These are phyloP conservation scores for Aspergillus eucalypticola DNA, from an alignment of 2,329 filamentous ascomycete genomes.

Conservation along the genomic window DNA sequence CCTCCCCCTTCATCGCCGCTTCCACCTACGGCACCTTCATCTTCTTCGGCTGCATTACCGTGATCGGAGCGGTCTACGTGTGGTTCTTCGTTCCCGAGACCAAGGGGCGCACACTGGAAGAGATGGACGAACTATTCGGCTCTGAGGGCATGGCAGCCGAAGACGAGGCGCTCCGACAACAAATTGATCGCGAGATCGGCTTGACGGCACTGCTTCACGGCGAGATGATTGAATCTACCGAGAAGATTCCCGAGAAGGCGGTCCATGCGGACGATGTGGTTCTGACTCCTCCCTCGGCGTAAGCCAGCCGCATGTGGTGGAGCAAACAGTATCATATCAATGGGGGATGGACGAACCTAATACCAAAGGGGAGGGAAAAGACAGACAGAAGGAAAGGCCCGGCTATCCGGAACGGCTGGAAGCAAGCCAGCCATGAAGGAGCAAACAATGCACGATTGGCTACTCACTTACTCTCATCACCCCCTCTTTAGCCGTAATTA, in stretches of 20 bases:
- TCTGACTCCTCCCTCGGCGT: background rate
- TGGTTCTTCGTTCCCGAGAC: conserved; percentile 38
- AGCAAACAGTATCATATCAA: background rate
- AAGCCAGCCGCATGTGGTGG: background rate
- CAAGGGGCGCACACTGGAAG: conserved; percentile 39
- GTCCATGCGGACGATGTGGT: conserved; percentile 2
- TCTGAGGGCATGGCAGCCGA: conserved; percentile 33
- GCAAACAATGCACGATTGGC: too few species aligned
- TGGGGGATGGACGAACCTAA: too few species aligned
- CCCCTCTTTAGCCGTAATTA: too few species aligned
- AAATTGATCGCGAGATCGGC: conserved; percentile 34
- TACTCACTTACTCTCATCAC: too few species aligned
- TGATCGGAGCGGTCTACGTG: conserved; percentile 30
- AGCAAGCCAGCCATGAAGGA: too few species aligned
- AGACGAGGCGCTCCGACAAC: conserved; percentile 27
- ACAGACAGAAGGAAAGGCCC: too few species aligned
- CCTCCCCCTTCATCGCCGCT: conserved; percentile 63
- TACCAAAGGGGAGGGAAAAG: too few species aligned
- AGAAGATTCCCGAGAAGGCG: conserved; percentile 13
- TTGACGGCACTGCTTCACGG: conserved; percentile 30
- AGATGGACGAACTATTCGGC: conserved; percentile 43
- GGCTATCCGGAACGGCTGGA: too few species aligned
- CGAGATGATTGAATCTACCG: conserved; percentile 16
- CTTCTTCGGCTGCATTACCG: conserved; percentile 59
- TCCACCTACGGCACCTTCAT: conserved; percentile 72